Base-by-base conservation (phyloP, 2,329 filamentous ascomycete genomes). In the Leptodontidium sp. region DNA sequence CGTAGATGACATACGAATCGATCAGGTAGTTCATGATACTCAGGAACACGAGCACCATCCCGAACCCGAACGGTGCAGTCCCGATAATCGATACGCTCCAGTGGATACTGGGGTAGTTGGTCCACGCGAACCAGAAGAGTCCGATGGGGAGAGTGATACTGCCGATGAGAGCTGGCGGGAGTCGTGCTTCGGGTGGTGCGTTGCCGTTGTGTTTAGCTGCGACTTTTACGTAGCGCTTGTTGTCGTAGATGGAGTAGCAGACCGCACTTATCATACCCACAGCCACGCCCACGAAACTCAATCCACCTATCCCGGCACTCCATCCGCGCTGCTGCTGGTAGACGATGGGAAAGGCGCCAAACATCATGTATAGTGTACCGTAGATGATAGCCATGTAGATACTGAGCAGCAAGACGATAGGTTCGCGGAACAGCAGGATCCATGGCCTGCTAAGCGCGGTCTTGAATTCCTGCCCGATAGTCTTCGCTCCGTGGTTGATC, bases 91-190 rank as follows among this genome's bases (percentile, higher is more conserved):
- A 79, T 75, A 90, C 85, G 53, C 85, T 81, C 84, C 85, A 91
- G 77, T 89, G 87, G 12, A 91, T 80, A 4, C 78, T 78, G 0
- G 83, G 81, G 21, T 80, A 83, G 70, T 87, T 88, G 0, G 89
- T 91, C 89, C 89, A 92, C 1, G 88, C 89, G 73, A 91, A 91
- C 83, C 87, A 88, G 82, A 92, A 91, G 21, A 92, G 81, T 4
- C 89, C 87, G 21, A 89, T 76, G 2, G 91, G 91, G 3, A 93
- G 80, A 3, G 85, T 81, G 24, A 91, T 77, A 15, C 86, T 86
- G 11, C 90, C 91, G 45, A 92, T 75, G 70, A 92, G 85, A 59
- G 85, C 85, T 5, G 87, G 84, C 0, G 87, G 86, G 1, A 94
- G 82, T 24, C 91, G 85, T 11, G 88, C 85, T 79, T 93, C 91